phyloP scores from a whole-genome alignment of 176 grass and related monocot species.

The Oryza coarctata region DNA sequence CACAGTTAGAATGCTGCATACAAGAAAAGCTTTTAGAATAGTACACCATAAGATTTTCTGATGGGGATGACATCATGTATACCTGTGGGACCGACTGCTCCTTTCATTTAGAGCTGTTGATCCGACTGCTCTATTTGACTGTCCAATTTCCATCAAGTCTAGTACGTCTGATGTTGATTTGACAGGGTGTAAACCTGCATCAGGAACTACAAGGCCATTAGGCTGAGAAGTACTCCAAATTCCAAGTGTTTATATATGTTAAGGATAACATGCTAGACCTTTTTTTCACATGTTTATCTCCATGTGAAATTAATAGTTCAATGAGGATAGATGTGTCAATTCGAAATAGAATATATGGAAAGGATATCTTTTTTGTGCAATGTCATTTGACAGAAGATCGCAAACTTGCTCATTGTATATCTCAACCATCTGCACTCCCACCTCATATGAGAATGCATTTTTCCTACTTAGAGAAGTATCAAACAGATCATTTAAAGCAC shows the following conservation, averaged over 20 bases:
- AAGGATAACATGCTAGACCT: conserved; percentile 41
- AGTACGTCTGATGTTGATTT: conserved; percentile 87
- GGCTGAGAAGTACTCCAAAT: conserved; percentile 92
- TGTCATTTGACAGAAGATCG: conserved; percentile 86
- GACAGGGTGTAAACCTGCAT: conserved; percentile 82
- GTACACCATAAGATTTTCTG: not conserved
- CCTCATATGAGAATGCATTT: conserved; percentile 85
- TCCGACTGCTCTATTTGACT: conserved; percentile 83
- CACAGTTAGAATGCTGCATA: conserved; percentile 88
- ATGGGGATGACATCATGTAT: not conserved
- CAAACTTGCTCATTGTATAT: conserved; percentile 99
- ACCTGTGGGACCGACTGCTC: conserved; percentile 98
- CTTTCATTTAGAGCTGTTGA: conserved; percentile 97
- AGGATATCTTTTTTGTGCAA: conserved; percentile 99
- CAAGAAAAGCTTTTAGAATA: conserved; percentile 25
- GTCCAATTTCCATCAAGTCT: conserved; percentile 87
- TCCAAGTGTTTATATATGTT: conserved; percentile 72
- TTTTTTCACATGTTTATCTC: not conserved
- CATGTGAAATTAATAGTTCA: conserved; percentile 1
- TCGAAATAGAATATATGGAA: conserved; percentile 8
- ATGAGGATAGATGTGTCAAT: not conserved
- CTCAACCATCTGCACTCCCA: conserved; percentile 98
- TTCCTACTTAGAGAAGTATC: conserved; percentile 81
- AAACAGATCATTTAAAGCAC: conserved; percentile 95
- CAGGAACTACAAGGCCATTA: conserved; percentile 88